phyloP scores from a whole-genome alignment of 164 flowering plant species.

The Nymphaea thermarum region DNA sequence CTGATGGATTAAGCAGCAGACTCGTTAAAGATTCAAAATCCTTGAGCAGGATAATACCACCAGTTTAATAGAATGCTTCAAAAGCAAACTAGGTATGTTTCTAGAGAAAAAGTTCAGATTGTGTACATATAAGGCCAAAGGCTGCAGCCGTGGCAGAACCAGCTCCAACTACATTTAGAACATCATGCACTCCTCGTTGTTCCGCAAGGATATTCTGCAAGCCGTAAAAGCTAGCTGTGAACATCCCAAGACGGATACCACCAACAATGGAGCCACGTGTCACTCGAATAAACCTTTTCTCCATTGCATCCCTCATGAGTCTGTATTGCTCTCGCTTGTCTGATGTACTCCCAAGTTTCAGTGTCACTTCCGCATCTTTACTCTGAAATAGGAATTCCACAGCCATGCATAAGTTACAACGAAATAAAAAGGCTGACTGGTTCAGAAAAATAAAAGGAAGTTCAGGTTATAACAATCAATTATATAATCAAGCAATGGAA shows the following conservation, averaged over 20 bases:
- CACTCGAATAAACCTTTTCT: conserved; percentile 81
- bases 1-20: background rate
- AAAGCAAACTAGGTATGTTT: background rate
- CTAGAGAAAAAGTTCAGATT: conserved; percentile 1
- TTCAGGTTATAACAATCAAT: no score
- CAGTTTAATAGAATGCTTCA: background rate
- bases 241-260: conserved; percentile 94
- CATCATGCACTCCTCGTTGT: conserved; percentile 85
- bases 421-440: no score
- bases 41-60: background rate
- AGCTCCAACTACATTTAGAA: conserved; percentile 75
- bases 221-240: conserved; percentile 75
- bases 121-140: conserved; percentile 76
- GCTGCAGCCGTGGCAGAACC: conserved; percentile 93
- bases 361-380: conserved; percentile 93
- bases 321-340: conserved; percentile 95
- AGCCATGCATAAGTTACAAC: background rate
- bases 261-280: conserved; percentile 91
- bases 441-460: no score
- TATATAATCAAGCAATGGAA: no score
- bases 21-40: background rate
- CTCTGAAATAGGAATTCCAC: conserved; percentile 32
- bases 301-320: conserved; percentile 98
- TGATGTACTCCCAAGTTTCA: conserved; percentile 89
- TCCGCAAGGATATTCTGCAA: conserved; percentile 82